A percentile compares a stretch with the other conserved stretches of the same genome.
phyloP scores from a whole-genome alignment of 2,329 filamentous ascomycete species.

The Pseudopyricularia javanii region DNA sequence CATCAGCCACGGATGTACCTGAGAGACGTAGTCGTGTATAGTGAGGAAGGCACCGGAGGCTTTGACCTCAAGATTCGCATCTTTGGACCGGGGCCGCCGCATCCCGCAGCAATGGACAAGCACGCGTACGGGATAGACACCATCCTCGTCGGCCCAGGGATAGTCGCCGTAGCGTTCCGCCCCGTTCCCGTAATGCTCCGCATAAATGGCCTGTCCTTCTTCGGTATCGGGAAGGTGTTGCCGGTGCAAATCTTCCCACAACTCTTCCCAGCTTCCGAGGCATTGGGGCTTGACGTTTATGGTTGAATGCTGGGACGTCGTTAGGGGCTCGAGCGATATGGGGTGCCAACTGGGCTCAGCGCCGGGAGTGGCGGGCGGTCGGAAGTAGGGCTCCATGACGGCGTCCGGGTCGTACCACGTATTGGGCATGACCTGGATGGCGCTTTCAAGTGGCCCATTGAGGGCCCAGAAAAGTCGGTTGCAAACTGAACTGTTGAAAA shows the following conservation, averaged over 20 bases:
- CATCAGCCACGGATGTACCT: too few species aligned
- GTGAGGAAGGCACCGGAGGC: background rate
- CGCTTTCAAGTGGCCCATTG: background rate
- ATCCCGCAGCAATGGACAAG: background rate
- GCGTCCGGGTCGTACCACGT: background rate
- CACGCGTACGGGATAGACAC: background rate
- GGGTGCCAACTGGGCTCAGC: background rate
- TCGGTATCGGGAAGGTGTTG: background rate
- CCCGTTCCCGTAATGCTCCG: background rate
- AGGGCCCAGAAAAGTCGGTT: background rate
- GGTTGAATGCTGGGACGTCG: background rate
- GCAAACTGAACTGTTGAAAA: background rate
- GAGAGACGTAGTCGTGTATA: background rate
- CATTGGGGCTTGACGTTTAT: background rate
- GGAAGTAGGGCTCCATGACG: background rate
- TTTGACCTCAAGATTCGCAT: background rate
- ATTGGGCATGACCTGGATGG: background rate
- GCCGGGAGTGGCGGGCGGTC: background rate
- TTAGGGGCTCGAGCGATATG: background rate
- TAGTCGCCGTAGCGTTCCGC: background rate
- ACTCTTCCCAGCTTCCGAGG: background rate
- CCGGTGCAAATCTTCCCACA: background rate
- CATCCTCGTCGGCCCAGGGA: background rate
- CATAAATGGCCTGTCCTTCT: background rate
- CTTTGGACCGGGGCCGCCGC: background rate